Evolutionary conservation across 805 yeast genomes (phyloP).

Genomic region (Kluyveromyces dobzhanskii): DNA sequence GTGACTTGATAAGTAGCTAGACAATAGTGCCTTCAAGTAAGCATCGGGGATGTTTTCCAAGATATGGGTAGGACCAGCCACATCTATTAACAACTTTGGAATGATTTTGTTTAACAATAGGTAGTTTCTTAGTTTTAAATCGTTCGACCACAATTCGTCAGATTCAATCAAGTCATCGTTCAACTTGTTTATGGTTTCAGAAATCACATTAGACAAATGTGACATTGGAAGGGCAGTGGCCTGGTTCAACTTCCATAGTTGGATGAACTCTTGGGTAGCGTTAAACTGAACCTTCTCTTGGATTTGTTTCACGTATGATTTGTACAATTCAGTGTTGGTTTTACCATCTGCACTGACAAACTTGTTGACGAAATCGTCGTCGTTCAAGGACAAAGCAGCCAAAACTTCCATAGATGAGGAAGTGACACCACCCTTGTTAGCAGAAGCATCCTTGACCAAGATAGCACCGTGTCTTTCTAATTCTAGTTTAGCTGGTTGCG

Average conservation of each 20-base stretch:
- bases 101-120: conserved; percentile 63
- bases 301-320: conserved; percentile 75
- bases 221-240: conserved; percentile 53
- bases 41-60: conserved; percentile 76
- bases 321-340: conserved; percentile 63
- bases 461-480: conserved; percentile 83
- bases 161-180: conserved; percentile 80
- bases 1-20: conserved; percentile 74
- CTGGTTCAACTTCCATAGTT: conserved; percentile 71
- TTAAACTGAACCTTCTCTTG: conserved; percentile 68
- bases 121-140: conserved; percentile 63
- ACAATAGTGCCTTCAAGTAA: conserved; percentile 81
- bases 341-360: conserved; percentile 54
- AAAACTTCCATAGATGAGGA: conserved; percentile 92
- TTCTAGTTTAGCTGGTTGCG: conserved; percentile 85
- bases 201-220: conserved; percentile 72
- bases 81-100: conserved; percentile 60
- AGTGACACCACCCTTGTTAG: conserved; percentile 98
- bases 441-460: conserved; percentile 90
- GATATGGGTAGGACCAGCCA: conserved; percentile 59
- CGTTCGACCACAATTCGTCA: conserved; percentile 78
- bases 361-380: conserved; percentile 64
- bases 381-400: conserved; percentile 88
- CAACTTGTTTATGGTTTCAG: conserved; percentile 74
- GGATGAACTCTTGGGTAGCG: conserved; percentile 79